Base-by-base conservation (phyloP, 805 yeast species). In the Starmerella kuoi region DNA sequence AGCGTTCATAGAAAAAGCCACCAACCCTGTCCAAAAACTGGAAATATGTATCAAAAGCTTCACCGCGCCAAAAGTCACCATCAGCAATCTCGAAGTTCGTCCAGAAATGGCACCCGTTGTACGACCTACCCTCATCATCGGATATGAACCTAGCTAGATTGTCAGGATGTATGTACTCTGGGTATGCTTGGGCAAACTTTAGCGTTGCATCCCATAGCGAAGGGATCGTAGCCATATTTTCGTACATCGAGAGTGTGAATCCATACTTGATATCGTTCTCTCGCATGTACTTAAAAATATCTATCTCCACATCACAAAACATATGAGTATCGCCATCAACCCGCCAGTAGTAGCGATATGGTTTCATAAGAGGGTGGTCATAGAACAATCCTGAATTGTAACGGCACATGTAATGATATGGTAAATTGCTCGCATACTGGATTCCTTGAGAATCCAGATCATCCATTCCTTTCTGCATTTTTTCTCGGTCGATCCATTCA, bases 361-460 rank as follows among this genome's bases (percentile, higher is more conserved):
- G 69, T 39, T 60, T 59, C 37, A 88, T 78, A 48, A 83, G 57
- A 5, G 80, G 81, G 60, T 88, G 95, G 46, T 78, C 73, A 63
- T 74, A 87, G 55, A 91, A 88, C 45, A 68, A 68, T 1, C 95
- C 95, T 0, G 93, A 76, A 56, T 82, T 85, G 58, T 77, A 87
- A 14, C 95, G 70, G 59, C 97, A 91, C 97, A 88, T 88, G 56
- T 80, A 81, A 60, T 87, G 96, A 56, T 88, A 91, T 5, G 87
- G 74, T 40, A 72, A 78, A 68, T 76, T 61, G 46, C 73, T 76
- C 0, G 95, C 96, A 58, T 88, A 87, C 73, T 82, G 70, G 45
- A 88, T 75, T 1, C 75, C 77, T 31, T 84, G 61, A 61, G 87
- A 96, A 20, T 94, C 94, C 59, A 87, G 95, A 12, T 67, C 63